These are phyloP conservation scores for Arbutus unedo DNA, from an alignment of 148 eudicot genomes.

Conservation along the genomic window DNA sequence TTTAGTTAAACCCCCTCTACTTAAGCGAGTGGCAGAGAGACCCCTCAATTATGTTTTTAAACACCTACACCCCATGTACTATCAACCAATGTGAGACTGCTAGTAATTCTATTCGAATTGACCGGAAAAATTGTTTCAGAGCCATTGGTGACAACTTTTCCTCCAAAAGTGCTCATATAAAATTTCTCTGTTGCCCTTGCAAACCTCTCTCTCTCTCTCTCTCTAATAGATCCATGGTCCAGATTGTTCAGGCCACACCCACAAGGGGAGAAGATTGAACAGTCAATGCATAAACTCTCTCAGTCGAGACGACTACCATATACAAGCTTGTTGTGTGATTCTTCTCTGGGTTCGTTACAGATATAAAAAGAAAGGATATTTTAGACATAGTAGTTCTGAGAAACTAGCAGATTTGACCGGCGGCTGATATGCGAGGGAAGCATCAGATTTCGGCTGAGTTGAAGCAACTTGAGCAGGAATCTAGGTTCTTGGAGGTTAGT, in stretches of 20 bases:
- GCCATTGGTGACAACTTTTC: too few species aligned
- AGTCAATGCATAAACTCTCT: background rate
- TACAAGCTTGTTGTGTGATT: background rate
- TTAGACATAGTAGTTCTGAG: conserved; percentile 17
- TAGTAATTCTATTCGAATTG: too few species aligned
- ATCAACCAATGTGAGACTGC: too few species aligned
- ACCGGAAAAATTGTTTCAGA: too few species aligned
- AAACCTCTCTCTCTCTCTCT: background rate
- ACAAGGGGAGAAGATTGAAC: background rate
- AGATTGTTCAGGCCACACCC: background rate
- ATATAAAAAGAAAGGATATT: background rate
- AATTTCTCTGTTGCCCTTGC: too few species aligned
- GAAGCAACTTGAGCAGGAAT: conserved; percentile 79
- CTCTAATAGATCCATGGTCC: conserved; percentile 3
- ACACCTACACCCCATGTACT: too few species aligned
- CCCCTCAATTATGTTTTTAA: too few species aligned
- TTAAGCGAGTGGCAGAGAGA: too few species aligned
- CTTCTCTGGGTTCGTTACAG: background rate
- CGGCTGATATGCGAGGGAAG: conserved; percentile 63
- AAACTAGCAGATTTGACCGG: conserved; percentile 28
- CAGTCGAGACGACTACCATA: background rate
- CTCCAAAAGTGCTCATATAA: too few species aligned
- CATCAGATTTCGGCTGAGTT: conserved; percentile 79
- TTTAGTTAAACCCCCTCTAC: too few species aligned
- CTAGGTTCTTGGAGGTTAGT: conserved; percentile 58